Evolutionary conservation across 306 rosid genomes (phyloP).

Genomic region (Prunus campanulata): DNA sequence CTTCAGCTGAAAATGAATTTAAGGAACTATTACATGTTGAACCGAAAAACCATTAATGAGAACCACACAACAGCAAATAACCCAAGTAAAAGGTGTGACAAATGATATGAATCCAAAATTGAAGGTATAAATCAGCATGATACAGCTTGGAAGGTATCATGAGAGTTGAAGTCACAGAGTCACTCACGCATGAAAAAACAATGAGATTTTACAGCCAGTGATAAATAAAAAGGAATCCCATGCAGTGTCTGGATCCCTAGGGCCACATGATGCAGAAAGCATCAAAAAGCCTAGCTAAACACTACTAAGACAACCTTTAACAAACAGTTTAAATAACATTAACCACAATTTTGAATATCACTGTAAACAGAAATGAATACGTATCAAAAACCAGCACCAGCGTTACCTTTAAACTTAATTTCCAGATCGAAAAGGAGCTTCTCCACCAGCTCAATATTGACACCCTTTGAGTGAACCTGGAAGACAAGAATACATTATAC

Average conservation of each 20-base stretch:
- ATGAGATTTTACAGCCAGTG: background rate
- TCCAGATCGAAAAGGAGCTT: constrained; percentile 58
- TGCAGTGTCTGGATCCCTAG: background rate
- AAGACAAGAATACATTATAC: constrained; percentile 6
- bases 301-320: background rate
- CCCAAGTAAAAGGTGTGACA: background rate
- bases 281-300: background rate
- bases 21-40: constrained; percentile 17
- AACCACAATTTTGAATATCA: background rate
- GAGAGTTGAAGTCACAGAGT: background rate
- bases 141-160: background rate
- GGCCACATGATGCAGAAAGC: background rate
- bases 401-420: constrained; percentile 61
- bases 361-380: background rate
- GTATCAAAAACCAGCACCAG: constrained; percentile 12
- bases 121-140: background rate
- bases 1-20: constrained; percentile 52
- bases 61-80: constrained; percentile 11
- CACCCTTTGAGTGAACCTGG: constrained; percentile 89
- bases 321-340: background rate
- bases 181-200: background rate
- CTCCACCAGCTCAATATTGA: constrained; percentile 60
- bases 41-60: background rate
- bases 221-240: background rate
- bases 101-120: background rate